Base-by-base conservation (phyloP, 495 filamentous ascomycete genomes). In the Rostrohypoxylon terebratum region DNA sequence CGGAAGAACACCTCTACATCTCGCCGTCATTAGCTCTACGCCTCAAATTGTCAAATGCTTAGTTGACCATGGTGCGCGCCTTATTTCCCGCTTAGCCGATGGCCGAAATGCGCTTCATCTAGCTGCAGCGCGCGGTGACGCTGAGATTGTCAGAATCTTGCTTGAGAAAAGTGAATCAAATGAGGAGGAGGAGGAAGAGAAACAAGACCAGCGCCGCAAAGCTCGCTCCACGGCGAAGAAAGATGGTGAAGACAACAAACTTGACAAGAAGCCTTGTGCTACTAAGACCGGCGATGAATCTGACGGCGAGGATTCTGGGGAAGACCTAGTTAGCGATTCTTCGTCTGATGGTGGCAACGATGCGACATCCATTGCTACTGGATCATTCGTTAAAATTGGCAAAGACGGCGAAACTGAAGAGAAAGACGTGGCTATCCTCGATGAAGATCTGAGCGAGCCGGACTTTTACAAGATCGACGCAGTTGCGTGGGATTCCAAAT, bases 391-490 rank as follows among this genome's bases (percentile, higher is more conserved):
- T 51, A 91, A 93, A 57, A 80, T 94, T 34, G 80, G 82, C 8
- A 75, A 83, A 3, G 78, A 77, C 0, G 69, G 81, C 7, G 75
- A 82, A 31, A 68, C 77, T 3, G 69, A 81, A 8, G 61, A 79
- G 4, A 55, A 63, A 3, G 78, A 81, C 14, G 79, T 79, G 0
- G 28, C 68, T 16, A 72, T 73, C 28, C 78, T 77, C 11, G 87
- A 88, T n/a, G 86, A 88, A 6, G 83, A 87, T 38, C 86, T 90
- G 6, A 83, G 86, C 9, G 90, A 91, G 25, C 92, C 92, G 3
- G 92, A 96, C 77, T 84, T 94, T 62, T 94, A 91, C 77, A 90
- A 94, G 59, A 84, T 94, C 61, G 90, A 95, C 71, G 85, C 89
- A 5, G 71, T 90, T 9, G 85, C 92, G 7, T 96, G 93, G 93